Conservation (phyloP, 2,329 filamentous ascomycete genomes). For the Daldinia eschscholtzii region DNA sequence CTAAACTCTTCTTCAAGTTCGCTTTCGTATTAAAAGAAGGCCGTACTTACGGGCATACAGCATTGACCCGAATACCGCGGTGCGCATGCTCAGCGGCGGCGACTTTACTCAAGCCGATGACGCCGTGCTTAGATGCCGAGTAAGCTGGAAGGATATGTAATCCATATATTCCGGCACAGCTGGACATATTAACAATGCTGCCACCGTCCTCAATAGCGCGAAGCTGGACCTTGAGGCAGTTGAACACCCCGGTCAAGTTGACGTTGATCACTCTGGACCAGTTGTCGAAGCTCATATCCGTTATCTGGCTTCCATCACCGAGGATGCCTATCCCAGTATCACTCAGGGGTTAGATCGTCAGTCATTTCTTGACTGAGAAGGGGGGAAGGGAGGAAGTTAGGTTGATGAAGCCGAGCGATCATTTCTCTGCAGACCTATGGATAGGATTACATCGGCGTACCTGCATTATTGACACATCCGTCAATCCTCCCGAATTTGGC, state of each 20-base stretch:
- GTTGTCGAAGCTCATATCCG: constrained; percentile 54
- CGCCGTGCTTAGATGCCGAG: constrained; percentile 51
- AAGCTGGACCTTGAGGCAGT: constrained; percentile 64
- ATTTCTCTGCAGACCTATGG: not conserved
- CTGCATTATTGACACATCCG: constrained; percentile 56
- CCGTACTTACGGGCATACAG: constrained; percentile 48
- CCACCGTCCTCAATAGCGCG: constrained; percentile 56
- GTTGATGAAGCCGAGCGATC: not conserved
- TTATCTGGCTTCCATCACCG: constrained; percentile 31
- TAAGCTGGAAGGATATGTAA: constrained; percentile 50
- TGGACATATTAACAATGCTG: constrained; percentile 62
- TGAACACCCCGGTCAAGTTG: constrained; percentile 63
- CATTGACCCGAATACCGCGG: constrained; percentile 46
- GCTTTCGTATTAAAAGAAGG: not conserved
- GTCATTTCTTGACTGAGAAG: not conserved
- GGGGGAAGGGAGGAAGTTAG: not conserved
- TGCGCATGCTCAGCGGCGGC: constrained; percentile 50
- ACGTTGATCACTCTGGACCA: constrained; percentile 60
- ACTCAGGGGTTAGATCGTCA: not conserved
- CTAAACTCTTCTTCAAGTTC: not conserved
- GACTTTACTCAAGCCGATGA: constrained; percentile 50
- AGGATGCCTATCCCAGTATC: constrained; percentile 31
- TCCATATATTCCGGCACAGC: constrained; percentile 57
- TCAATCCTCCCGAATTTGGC: constrained; percentile 53
- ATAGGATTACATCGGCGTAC: constrained; percentile 38